Base-by-base conservation (phyloP, 768 basidiomycete species). In the Trametes coccinea region DNA sequence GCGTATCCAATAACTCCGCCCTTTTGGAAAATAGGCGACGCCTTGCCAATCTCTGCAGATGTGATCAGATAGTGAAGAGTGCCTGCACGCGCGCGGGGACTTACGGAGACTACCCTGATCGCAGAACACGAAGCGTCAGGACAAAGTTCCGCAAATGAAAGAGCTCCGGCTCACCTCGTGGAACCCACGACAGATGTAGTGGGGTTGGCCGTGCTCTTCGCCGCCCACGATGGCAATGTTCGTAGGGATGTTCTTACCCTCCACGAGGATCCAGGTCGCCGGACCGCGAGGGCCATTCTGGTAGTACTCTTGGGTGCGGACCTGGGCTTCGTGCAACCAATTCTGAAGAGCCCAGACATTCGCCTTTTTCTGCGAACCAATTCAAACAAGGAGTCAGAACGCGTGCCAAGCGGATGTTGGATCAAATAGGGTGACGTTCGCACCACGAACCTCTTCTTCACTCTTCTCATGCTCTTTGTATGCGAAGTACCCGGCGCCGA, bases 1-100 rank as follows among this genome's bases (percentile, higher is more conserved):
- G 73, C 77, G 69, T 80, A 89, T 14, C 89, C 88, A 54, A 91
- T 80, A 44, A 83, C 81, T 17, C 78, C 84, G 6, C 90, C 89
- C 65, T 85, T 81, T 69, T 83, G 69, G 74, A 87, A 84, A 16
- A 74, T 76, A 3, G 70, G 63, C 30, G 82, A 84, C 2, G 87
- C 88, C 68, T 88, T 90, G 16, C 89, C 89, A 56, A 89, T 66
- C 68, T 87, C 89, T 90, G 58, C 40, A 57, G 31, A 65, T 47
- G 55, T 53, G 51, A 54, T 66, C 43, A 65, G 63, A 53, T 34
- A 61, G 63, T 63, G 29, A 66, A 50, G 60, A 59, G 37, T 27
- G 30, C 41, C 14, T 37, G 56, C 47, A 5, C 0, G 55, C 17
- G 43, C 30, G 33, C 14, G 13, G 46, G 50, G 33, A 68, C 77